Evolutionary conservation across 2,329 filamentous ascomycete genomes (phyloP).

Genomic region (Fragosphaeria purpurea): DNA sequence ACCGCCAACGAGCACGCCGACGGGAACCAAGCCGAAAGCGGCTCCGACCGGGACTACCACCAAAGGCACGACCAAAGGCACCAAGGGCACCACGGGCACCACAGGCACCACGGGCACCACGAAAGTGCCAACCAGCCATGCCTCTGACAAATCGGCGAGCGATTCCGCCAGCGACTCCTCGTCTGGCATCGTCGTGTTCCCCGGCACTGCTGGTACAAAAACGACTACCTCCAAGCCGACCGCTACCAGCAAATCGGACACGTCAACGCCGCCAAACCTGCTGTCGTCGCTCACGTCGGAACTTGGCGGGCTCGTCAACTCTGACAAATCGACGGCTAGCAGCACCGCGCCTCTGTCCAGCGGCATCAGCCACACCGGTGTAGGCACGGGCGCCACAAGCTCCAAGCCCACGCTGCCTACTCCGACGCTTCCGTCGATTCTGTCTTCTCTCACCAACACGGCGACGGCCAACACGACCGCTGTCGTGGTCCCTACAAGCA

Average conservation of each 20-base stretch:
- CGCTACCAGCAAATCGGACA: background rate
- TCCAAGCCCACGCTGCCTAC: background rate
- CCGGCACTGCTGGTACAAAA: background rate
- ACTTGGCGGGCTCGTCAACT: background rate
- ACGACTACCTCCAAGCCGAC: background rate
- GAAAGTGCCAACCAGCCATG: too few relatives aligned
- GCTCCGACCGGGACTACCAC: constrained; percentile 1
- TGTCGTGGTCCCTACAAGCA: background rate
- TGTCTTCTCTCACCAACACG: constrained; percentile 3
- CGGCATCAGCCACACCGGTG: constrained; percentile 8
- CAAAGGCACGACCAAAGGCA: background rate
- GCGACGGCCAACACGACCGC: background rate
- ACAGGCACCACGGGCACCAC: too few relatives aligned
- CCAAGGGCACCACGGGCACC: too few relatives aligned
- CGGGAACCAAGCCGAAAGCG: background rate
- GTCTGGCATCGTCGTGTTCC: constrained; percentile 8
- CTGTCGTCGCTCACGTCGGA: constrained; percentile 1
- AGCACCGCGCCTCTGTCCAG: constrained; percentile 1
- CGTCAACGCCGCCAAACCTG: background rate
- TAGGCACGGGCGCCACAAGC: constrained; percentile 2
- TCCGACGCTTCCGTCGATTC: background rate
- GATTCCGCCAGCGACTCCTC: constrained; percentile 11
- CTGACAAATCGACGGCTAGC: background rate
- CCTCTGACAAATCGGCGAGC: background rate
- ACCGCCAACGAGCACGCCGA: constrained; percentile 2